Conservation (phyloP, 371 early-diverging fungal genomes). For the Mucor sp. region DNA sequence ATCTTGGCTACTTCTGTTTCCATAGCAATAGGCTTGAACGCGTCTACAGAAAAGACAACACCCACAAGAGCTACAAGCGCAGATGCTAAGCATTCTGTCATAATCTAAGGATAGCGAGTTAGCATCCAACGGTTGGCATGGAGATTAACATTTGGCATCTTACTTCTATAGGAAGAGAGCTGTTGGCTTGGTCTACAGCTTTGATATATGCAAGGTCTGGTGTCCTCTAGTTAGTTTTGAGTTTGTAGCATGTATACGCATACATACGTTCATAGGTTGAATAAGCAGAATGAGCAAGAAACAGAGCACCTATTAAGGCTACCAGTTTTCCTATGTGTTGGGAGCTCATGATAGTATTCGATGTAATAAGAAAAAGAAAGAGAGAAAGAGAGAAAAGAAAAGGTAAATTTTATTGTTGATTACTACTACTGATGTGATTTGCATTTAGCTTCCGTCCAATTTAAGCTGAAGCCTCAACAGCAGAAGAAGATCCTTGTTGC, state of each 20-base stretch:
- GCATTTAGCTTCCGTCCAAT: not conserved
- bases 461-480: constrained; percentile 18
- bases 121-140: not conserved
- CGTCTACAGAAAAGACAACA: constrained; percentile 51
- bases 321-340: constrained; percentile 48
- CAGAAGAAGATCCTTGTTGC: constrained; percentile 32
- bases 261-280: constrained; percentile 72
- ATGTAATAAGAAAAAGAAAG: constrained; percentile 1
- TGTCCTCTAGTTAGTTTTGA: not conserved
- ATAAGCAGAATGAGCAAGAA: constrained; percentile 66
- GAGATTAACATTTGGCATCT: not conserved
- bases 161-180: constrained; percentile 67
- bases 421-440: not conserved
- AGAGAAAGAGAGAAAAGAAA: not conserved
- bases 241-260: not conserved
- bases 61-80: constrained; percentile 43
- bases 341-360: constrained; percentile 16
- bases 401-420: constrained; percentile 1
- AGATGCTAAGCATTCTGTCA: constrained; percentile 42
- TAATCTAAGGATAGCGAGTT: constrained; percentile 25
- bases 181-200: constrained; percentile 58
- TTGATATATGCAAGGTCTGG: constrained; percentile 69
- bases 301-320: constrained; percentile 54
- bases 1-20: constrained; percentile 65
- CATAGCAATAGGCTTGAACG: constrained; percentile 65